Conservation (phyloP, 768 basidiomycete genomes). For the Sistotremastrum niveocremeum region DNA sequence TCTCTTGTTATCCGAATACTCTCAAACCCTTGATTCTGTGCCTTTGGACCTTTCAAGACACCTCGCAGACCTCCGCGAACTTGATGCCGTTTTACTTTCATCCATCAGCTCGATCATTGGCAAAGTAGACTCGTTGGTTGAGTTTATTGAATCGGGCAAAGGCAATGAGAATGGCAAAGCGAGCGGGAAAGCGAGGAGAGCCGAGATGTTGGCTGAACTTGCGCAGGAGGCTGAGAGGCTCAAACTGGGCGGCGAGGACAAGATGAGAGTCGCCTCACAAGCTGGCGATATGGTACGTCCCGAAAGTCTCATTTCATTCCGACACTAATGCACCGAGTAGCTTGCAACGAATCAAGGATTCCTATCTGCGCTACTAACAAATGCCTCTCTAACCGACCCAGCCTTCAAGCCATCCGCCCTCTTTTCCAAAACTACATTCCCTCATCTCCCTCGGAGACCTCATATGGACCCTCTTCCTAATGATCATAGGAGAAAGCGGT, state of each 20-base stretch:
- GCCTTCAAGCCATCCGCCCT: constrained; percentile 45
- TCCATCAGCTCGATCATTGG: constrained; percentile 71
- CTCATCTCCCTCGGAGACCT: constrained; percentile 57
- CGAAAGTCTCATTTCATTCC: constrained; percentile 54
- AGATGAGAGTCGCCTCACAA: constrained; percentile 86
- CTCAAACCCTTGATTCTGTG: constrained; percentile 84
- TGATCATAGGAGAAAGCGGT: constrained; percentile 48
- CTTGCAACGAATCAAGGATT: too few relatives aligned
- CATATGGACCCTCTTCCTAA: constrained; percentile 47
- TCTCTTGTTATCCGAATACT: constrained; percentile 66
- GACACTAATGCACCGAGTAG: too few relatives aligned
- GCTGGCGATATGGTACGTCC: constrained; percentile 74
- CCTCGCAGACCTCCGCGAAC: constrained; percentile 93
- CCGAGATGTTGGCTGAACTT: constrained; percentile 82
- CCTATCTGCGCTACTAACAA: constrained; percentile 6
- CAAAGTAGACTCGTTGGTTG: constrained; percentile 63
- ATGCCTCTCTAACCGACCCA: constrained; percentile 46
- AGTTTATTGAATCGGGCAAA: constrained; percentile 55
- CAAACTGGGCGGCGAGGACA: constrained; percentile 93
- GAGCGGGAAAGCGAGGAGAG: constrained; percentile 52
- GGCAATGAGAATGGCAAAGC: constrained; percentile 40
- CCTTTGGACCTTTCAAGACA: constrained; percentile 89
- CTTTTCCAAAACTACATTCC: constrained; percentile 55
- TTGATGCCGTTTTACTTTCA: constrained; percentile 92
- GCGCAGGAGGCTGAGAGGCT: constrained; percentile 86